Evolutionary conservation across 2,329 filamentous ascomycete genomes (phyloP).

Genomic region (Neonectria sp.): DNA sequence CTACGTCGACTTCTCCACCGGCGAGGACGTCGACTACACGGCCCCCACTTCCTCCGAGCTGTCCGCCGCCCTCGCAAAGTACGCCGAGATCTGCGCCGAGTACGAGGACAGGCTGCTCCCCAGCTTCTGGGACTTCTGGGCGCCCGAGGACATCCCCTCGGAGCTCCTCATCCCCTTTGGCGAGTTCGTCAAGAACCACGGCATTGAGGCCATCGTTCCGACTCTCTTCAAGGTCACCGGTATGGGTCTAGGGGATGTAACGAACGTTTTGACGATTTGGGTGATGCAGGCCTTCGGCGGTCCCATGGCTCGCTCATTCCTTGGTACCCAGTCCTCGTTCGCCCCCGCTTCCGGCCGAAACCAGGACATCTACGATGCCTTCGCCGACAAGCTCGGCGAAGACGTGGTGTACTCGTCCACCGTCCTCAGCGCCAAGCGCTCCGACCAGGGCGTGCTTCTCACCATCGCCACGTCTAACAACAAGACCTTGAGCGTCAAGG

Average conservation of each 20-base stretch:
- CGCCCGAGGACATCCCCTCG: slow-evolving; percentile 51
- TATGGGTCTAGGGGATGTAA: slow-evolving; percentile 62
- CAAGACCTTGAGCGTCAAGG: slow-evolving; percentile 47
- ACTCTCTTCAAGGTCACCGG: slow-evolving; percentile 57
- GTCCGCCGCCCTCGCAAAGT: slow-evolving; percentile 46
- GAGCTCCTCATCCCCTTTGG: slow-evolving; percentile 62
- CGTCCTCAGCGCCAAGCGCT: slow-evolving; percentile 51
- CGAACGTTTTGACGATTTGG: slow-evolving; percentile 60
- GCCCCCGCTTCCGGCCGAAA: slow-evolving; percentile 54
- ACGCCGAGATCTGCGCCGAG: slow-evolving; percentile 47
- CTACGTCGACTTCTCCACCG: slow-evolving; percentile 56
- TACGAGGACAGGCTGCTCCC: slow-evolving; percentile 53
- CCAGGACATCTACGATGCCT: slow-evolving; percentile 58
- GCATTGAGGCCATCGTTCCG: slow-evolving; percentile 58
- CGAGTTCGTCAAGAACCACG: slow-evolving; percentile 64
- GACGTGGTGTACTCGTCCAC: slow-evolving; percentile 56
- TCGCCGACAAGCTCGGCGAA: slow-evolving; percentile 51
- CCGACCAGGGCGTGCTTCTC: slow-evolving; percentile 43
- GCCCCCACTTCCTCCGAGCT: slow-evolving; percentile 40
- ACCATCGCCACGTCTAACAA: slow-evolving; percentile 46
- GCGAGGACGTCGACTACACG: slow-evolving; percentile 48
- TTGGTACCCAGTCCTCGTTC: slow-evolving; percentile 48
- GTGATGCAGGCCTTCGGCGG: slow-evolving; percentile 59
- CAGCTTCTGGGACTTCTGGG: slow-evolving; percentile 58
- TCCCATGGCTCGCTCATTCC: slow-evolving; percentile 53